Base-by-base conservation (phyloP, 164 flowering plant genomes). In the Saururus chinensis region DNA sequence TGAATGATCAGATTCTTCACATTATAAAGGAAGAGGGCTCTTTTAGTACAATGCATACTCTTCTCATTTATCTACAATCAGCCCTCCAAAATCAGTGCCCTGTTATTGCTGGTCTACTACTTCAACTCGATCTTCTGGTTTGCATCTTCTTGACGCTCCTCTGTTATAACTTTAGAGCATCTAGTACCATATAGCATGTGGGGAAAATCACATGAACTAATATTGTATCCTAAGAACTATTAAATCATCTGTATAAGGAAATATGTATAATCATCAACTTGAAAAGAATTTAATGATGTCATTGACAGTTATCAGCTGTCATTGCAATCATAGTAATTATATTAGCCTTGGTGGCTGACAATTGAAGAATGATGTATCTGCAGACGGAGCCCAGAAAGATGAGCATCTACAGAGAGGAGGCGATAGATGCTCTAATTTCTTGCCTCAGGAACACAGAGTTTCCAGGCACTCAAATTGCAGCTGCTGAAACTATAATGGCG, bases 371-470 rank as follows among this genome's bases (percentile, higher is more conserved):
- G 49, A 45, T 53, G 37, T 63, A 25, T 59, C 56, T 74, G 66
- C 67, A 84, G 92, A 76, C 59, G 20, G 89, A 86, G 51, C 92
- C 96, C 21, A 82, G 88, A 74, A 86, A 86, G 72, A 86, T 84
- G 88, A 88, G 96, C 69, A 88, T 88, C 54, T 88, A 80, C 68
- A 77, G 96, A 19, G 92, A 88, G 73, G 92, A 88, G 70, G 89
- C 96, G 40, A 75, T 88, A 40, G 92, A 86, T 74, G 60, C 73
- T 64, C 82, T 88, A 19, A 81, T 86, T 65, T 78, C 87, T 51
- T 80, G 90, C 81, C 88, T 88, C 25, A 77, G 74, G 64, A 75
- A 83, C 51, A 67, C 84, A 4, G 79, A 83, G 9, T 77, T 65
- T 42, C 92, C 88, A 25, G 59, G 67, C 56, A 61, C 80, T 26